Conservation (phyloP, 768 basidiomycete genomes). For the Chalciporus chontae region DNA sequence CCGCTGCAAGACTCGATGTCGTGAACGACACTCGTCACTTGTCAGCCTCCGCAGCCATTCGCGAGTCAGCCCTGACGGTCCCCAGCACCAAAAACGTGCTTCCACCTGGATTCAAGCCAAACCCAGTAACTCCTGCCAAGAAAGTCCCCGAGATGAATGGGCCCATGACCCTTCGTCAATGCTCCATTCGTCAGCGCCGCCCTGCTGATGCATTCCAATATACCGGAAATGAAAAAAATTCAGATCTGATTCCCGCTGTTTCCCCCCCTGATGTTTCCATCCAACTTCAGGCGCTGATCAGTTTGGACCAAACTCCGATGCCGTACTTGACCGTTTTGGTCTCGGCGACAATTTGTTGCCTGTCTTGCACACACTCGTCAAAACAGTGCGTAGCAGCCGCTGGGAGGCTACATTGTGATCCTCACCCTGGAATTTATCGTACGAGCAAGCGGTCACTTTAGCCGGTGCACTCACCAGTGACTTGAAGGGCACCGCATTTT, state of each 20-base stretch:
- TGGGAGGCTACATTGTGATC: slow-evolving; percentile 1
- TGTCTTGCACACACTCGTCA: not conserved
- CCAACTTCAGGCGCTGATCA: not conserved
- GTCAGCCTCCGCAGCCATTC: too few species aligned
- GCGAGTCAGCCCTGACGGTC: not conserved
- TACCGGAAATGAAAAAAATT: not conserved
- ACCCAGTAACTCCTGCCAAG: too few species aligned
- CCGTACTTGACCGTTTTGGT: slow-evolving; percentile 6
- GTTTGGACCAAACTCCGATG: slow-evolving; percentile 7
- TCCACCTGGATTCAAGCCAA: too few species aligned
- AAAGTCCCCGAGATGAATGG: too few species aligned
- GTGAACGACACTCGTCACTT: too few species aligned
- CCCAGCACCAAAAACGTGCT: not conserved
- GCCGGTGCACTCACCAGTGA: not conserved
- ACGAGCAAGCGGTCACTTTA: not conserved
- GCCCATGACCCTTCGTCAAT: too few species aligned
- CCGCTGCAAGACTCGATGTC: too few species aligned
- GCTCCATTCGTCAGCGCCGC: too few species aligned
- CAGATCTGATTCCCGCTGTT: not conserved
- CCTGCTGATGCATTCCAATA: too few species aligned
- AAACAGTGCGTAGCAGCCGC: not conserved
- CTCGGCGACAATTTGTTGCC: slow-evolving; percentile 2
- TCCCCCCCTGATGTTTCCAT: not conserved
- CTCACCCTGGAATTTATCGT: too few species aligned
- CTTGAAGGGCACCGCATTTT: not conserved